Conservation (phyloP, 768 basidiomycete species). For the Pleurotus sapidus region DNA sequence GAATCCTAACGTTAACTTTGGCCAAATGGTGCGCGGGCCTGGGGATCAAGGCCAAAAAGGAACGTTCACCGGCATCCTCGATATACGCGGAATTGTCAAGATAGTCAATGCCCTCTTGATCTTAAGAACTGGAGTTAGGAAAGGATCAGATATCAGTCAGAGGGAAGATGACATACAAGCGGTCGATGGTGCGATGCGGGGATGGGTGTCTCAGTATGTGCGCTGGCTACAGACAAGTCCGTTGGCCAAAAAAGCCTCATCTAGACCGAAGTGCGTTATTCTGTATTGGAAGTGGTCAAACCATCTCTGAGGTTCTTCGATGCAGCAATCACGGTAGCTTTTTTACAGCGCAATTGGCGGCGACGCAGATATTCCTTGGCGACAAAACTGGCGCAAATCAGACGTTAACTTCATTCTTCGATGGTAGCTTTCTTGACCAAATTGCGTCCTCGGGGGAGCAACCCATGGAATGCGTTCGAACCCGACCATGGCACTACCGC, state of each 20-base stretch:
- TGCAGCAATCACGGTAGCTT: conserved; percentile 54
- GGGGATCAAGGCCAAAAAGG: conserved; percentile 39
- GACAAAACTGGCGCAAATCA: conserved; percentile 37
- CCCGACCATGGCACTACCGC: conserved; percentile 55
- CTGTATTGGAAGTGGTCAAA: not conserved
- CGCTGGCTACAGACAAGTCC: conserved; percentile 42
- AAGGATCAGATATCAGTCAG: conserved; percentile 32
- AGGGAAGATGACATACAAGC: too few species aligned
- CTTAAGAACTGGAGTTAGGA: conserved; percentile 33
- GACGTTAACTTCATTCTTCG: conserved; percentile 39
- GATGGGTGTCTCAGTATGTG: conserved; percentile 41
- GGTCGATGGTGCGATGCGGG: conserved; percentile 33
- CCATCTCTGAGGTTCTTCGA: not conserved
- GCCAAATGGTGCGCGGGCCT: conserved; percentile 52
- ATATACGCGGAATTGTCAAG: conserved; percentile 49
- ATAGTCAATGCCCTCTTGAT: conserved; percentile 43
- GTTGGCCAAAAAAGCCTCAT: conserved; percentile 37
- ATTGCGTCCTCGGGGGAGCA: conserved; percentile 52
- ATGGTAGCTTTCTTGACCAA: conserved; percentile 39
- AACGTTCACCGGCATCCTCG: conserved; percentile 52
- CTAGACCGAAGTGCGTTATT: conserved; percentile 44
- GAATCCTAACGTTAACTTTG: conserved; percentile 54
- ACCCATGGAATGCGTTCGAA: conserved; percentile 54
- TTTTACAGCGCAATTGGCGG: conserved; percentile 42
- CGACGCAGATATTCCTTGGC: conserved; percentile 36